Evolutionary conservation across 148 eudicot genomes (phyloP).

Genomic region (Beta vulgaris): DNA sequence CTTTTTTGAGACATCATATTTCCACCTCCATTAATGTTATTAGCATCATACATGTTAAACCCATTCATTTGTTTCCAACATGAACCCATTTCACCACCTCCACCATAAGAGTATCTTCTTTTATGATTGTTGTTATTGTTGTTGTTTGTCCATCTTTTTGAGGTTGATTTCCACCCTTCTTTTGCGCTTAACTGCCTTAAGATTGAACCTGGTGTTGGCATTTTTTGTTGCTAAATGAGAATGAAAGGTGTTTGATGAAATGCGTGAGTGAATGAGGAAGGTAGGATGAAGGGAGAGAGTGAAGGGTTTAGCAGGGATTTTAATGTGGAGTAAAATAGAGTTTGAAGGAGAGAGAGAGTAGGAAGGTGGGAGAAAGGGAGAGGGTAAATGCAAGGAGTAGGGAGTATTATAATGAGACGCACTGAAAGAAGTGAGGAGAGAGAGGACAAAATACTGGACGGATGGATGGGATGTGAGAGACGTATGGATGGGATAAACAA

Average conservation of each 20-base stretch:
- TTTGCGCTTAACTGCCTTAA: conserved; percentile 71
- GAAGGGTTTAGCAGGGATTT: conserved; percentile 4
- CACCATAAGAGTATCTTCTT: conserved; percentile 16
- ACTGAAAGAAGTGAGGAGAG: conserved; percentile 1
- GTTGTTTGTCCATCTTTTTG: conserved; percentile 54
- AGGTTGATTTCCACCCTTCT: conserved; percentile 55
- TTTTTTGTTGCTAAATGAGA: conserved; percentile 8
- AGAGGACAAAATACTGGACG: conserved; percentile 18
- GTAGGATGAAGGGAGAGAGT: background rate
- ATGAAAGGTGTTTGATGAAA: conserved; percentile 26
- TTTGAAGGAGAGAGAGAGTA: background rate
- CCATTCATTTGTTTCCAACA: conserved; percentile 60
- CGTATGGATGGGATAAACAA: background rate
- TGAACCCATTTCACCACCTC: conserved; percentile 25
- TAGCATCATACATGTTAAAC: conserved; percentile 29
- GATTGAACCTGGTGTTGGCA: conserved; percentile 61
- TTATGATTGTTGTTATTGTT: conserved; percentile 8
- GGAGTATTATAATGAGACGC: conserved; percentile 5
- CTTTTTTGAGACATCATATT: conserved; percentile 59
- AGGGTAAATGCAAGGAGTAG: background rate
- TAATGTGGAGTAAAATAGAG: background rate
- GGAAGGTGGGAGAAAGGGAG: background rate
- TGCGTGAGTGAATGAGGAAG: conserved; percentile 13
- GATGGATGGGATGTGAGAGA: conserved; percentile 4
- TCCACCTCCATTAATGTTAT: background rate